Evolutionary conservation across 768 basidiomycete species (phyloP).

Genomic region (Tricholoma flavovirens): DNA sequence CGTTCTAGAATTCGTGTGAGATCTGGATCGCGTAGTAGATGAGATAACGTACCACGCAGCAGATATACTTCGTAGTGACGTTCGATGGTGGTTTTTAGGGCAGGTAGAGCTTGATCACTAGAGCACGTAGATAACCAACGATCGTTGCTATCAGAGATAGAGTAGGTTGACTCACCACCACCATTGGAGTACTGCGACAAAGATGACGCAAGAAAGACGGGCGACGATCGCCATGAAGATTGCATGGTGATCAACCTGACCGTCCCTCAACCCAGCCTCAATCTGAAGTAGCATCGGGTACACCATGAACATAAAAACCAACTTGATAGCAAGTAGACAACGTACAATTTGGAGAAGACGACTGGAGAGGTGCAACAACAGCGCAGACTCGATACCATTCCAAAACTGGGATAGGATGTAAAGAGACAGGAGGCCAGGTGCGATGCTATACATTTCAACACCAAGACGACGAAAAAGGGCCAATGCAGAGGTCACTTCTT

Average conservation of each 20-base stretch:
- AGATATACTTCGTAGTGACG: slow-evolving; percentile 23
- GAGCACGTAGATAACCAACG: not conserved
- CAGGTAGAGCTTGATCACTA: slow-evolving; percentile 8
- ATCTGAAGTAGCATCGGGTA: slow-evolving; percentile 11
- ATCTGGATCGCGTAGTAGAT: not conserved
- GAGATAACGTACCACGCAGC: slow-evolving; percentile 19
- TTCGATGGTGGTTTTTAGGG: slow-evolving; percentile 14
- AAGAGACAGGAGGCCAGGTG: slow-evolving; percentile 16
- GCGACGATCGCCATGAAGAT: slow-evolving; percentile 14
- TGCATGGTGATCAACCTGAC: slow-evolving; percentile 11
- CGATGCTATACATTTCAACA: slow-evolving; percentile 18
- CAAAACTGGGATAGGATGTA: slow-evolving; percentile 20
- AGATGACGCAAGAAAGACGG: slow-evolving; percentile 13
- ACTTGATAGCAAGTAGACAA: not conserved
- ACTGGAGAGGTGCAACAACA: slow-evolving; percentile 22
- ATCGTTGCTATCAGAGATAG: not conserved
- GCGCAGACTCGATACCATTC: slow-evolving; percentile 18
- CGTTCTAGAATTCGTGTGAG: slow-evolving; percentile 8
- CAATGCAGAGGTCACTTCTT: slow-evolving; percentile 7
- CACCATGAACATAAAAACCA: not conserved
- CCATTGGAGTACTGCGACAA: slow-evolving; percentile 17
- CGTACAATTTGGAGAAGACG: slow-evolving; percentile 18
- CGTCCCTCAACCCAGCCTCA: slow-evolving; percentile 15
- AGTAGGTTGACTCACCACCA: slow-evolving; percentile 14
- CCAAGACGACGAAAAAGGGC: slow-evolving; percentile 17